Evolutionary conservation across 352 stramenopile genomes (phyloP).

Genomic region (Phytophthora sp.): DNA sequence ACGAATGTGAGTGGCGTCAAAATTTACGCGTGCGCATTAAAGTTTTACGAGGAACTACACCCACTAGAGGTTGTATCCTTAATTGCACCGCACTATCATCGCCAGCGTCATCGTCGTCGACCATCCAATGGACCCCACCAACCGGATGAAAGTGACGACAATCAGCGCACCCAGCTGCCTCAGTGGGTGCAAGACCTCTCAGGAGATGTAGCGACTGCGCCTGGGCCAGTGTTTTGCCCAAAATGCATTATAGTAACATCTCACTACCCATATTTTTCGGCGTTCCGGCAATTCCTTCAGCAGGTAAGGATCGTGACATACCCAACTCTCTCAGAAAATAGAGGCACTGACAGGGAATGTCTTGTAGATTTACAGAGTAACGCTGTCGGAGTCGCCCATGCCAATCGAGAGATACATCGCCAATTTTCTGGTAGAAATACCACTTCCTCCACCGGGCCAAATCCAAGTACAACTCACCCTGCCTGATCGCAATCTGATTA

Average conservation of each 20-base stretch:
- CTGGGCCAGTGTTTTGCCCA: slow-evolving; percentile 86
- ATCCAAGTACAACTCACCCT: slow-evolving; percentile 92
- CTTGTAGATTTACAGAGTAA: slow-evolving; percentile 77
- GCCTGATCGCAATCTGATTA: slow-evolving; percentile 84
- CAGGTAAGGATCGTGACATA: slow-evolving; percentile 60
- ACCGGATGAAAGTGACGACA: slow-evolving; percentile 49
- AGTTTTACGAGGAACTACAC: slow-evolving; percentile 85
- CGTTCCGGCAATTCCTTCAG: slow-evolving; percentile 95
- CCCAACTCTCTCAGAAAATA: not conserved
- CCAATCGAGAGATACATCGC: slow-evolving; percentile 97
- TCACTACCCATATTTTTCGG: slow-evolving; percentile 96
- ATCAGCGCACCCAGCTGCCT: slow-evolving; percentile 56
- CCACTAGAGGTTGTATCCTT: slow-evolving; percentile 81
- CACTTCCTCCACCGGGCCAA: slow-evolving; percentile 91
- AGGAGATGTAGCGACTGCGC: slow-evolving; percentile 41
- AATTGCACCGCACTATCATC: slow-evolving; percentile 58
- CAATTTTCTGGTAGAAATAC: slow-evolving; percentile 97
- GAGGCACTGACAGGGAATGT: not conserved
- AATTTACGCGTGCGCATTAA: slow-evolving; percentile 81
- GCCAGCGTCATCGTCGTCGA: slow-evolving; percentile 35
- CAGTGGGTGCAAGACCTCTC: slow-evolving; percentile 81
- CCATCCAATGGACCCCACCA: slow-evolving; percentile 17
- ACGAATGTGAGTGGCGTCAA: slow-evolving; percentile 83
- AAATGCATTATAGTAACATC: slow-evolving; percentile 95
- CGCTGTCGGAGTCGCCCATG: slow-evolving; percentile 88